These are phyloP conservation scores for Mangifera indica DNA, from an alignment of 345 rosid species.

Conservation along the genomic window DNA sequence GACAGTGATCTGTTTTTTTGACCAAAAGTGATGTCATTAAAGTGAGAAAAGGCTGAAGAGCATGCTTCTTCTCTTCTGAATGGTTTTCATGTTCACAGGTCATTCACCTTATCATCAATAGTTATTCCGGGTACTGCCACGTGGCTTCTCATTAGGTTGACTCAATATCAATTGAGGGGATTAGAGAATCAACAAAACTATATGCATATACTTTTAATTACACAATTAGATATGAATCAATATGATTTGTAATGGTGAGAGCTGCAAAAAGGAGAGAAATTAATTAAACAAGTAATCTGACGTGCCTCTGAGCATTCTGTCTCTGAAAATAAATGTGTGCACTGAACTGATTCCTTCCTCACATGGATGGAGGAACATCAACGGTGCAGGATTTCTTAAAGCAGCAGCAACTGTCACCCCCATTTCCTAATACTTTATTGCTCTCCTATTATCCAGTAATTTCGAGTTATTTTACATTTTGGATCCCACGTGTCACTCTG, in stretches of 20 bases:
- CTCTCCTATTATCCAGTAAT: not conserved
- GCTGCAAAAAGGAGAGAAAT: not conserved
- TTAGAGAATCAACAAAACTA: not conserved
- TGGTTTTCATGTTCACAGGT: not conserved
- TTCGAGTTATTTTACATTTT: not conserved
- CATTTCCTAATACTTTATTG: constrained; percentile 9
- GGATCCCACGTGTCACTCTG: not conserved
- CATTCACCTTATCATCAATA: not conserved
- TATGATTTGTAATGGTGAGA: not conserved
- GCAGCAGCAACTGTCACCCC: constrained; percentile 20
- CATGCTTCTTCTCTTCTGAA: constrained; percentile 20
- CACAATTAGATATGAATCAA: no score
- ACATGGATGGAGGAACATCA: constrained; percentile 45
- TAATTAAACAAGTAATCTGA: constrained; percentile 17
- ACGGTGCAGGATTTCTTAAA: constrained; percentile 17
- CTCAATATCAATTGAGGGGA: not conserved
- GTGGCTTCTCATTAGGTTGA: not conserved
- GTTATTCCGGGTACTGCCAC: constrained; percentile 20
- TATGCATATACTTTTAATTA: no score
- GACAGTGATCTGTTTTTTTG: constrained; percentile 28
- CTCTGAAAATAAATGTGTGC: constrained; percentile 41
- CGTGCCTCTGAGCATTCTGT: constrained; percentile 38
- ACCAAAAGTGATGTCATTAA: constrained; percentile 21
- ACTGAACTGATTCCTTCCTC: constrained; percentile 52
- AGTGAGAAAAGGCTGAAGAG: constrained; percentile 5